These are phyloP conservation scores for Carex myosuroides DNA, from an alignment of 176 grass and related monocot species.

Conservation along the genomic window DNA sequence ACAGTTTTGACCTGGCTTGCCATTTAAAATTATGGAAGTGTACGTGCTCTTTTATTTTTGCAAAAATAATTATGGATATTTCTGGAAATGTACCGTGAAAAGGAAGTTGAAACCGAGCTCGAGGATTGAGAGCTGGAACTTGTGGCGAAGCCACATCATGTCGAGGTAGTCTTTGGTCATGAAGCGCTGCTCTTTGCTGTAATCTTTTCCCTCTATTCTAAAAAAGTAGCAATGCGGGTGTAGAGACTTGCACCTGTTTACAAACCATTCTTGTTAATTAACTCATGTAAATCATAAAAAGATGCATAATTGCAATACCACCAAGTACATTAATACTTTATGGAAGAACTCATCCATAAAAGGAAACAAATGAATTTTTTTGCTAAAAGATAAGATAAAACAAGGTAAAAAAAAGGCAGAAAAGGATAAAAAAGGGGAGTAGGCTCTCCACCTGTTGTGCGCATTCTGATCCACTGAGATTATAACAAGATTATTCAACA, in stretches of 20 bases:
- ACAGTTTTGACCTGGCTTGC: not conserved
- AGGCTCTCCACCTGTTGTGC: slow-evolving; percentile 15
- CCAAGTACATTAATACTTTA: not conserved
- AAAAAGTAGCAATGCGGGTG: slow-evolving; percentile 74
- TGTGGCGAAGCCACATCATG: slow-evolving; percentile 74
- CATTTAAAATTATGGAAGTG: not conserved
- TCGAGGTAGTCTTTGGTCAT: slow-evolving; percentile 82
- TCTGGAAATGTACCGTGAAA: slow-evolving; percentile 43
- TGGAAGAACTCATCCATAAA: not conserved
- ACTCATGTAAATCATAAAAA: not conserved
- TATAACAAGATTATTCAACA: slow-evolving; percentile 73
- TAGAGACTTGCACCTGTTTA: slow-evolving; percentile 36
- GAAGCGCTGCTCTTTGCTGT: slow-evolving; percentile 55
- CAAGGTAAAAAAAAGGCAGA: not conserved
- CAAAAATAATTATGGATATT: not conserved
- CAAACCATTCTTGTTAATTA: not conserved
- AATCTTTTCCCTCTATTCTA: slow-evolving; percentile 40
- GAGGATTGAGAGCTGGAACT: slow-evolving; percentile 63
- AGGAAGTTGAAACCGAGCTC: slow-evolving; percentile 86
- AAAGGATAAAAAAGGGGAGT: not conserved
- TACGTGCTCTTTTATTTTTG: not conserved
- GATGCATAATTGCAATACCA: not conserved
- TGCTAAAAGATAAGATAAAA: not conserved
- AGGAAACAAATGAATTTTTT: not conserved
- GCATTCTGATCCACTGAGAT: slow-evolving; percentile 72